A percentile compares a stretch with the other conserved stretches of the same genome.
These are phyloP conservation scores for Ehretia macrophylla DNA, from an alignment of 257 asterid genomes.

Conservation along the genomic window DNA sequence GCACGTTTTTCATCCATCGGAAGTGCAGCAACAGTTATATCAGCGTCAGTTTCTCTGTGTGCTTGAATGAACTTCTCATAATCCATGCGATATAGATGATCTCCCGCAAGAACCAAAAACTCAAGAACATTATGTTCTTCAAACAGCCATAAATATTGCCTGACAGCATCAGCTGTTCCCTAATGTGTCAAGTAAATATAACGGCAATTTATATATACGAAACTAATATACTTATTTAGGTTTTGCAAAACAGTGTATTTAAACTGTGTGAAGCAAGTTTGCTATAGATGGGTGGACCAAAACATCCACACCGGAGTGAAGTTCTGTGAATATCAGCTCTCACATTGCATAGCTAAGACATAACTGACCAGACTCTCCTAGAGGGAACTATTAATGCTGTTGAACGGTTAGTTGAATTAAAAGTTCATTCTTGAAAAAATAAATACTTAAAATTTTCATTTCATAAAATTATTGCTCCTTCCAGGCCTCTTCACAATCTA, in stretches of 20 bases:
- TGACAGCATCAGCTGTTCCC: slow-evolving; percentile 74
- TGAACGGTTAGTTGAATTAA: no score
- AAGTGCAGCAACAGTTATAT: slow-evolving; percentile 64
- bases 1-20: slow-evolving; percentile 72
- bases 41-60: slow-evolving; percentile 63
- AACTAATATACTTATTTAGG: neutral
- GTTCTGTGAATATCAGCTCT: no score
- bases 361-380: no score
- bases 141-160: slow-evolving; percentile 65
- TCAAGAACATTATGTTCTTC: slow-evolving; percentile 65
- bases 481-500: no score
- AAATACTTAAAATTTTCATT: no score
- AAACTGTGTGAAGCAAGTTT: no score
- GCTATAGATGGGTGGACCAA: no score
- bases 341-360: no score
- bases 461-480: no score
- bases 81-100: slow-evolving; percentile 60
- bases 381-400: no score
- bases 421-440: no score
- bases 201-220: neutral
- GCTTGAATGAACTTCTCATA: slow-evolving; percentile 60
- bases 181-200: neutral
- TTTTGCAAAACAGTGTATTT: neutral
- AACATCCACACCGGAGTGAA: no score
- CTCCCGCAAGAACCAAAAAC: slow-evolving; percentile 59